Percentiles rank a stretch among this genome's conserved stretches.
These are phyloP conservation scores for Yamadazyma spencermartinsiae DNA, from an alignment of 1,139 yeast species.

Conservation along the genomic window DNA sequence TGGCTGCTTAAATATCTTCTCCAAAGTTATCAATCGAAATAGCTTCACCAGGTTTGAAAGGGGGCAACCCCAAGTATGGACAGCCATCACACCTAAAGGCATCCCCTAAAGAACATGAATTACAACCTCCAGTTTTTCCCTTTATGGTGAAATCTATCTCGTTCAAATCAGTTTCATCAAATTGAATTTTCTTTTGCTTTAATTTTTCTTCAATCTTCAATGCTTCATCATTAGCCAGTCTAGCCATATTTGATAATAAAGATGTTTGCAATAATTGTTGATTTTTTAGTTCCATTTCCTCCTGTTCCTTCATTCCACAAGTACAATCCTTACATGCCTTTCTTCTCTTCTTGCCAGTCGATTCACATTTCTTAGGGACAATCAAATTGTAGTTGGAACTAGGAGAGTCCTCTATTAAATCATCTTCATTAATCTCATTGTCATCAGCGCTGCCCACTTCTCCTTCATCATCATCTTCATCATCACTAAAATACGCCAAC, in stretches of 20 bases:
- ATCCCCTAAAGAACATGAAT: slow-evolving; percentile 94
- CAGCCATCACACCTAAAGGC: slow-evolving; percentile 98
- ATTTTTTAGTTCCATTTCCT: slow-evolving; percentile 54
- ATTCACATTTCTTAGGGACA: slow-evolving; percentile 51
- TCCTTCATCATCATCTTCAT: slow-evolving; percentile 32
- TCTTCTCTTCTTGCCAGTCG: slow-evolving; percentile 66
- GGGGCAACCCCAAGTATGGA: slow-evolving; percentile 95
- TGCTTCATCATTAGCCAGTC: slow-evolving; percentile 55
- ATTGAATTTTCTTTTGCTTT: slow-evolving; percentile 48
- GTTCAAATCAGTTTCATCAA: slow-evolving; percentile 65
- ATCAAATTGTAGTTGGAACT: slow-evolving; percentile 31
- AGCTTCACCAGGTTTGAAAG: slow-evolving; percentile 94
- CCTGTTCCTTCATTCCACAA: slow-evolving; percentile 88
- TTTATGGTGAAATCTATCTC: slow-evolving; percentile 94
- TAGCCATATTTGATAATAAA: slow-evolving; percentile 49
- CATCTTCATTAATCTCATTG: slow-evolving; percentile 45
- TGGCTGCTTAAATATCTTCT: slow-evolving; percentile 36
- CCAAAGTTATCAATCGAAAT: slow-evolving; percentile 54
- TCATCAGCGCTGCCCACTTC: slow-evolving; percentile 17
- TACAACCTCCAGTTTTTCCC: slow-evolving; percentile 96
- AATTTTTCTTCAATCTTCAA: slow-evolving; percentile 52
- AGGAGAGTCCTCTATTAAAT: slow-evolving; percentile 31
- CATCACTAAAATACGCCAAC: slow-evolving; percentile 53
- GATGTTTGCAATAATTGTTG: slow-evolving; percentile 49
- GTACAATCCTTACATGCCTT: slow-evolving; percentile 97